phyloP scores from a whole-genome alignment of 2,329 filamentous ascomycete genomes.

The Chrysosphaeria jannelii region DNA sequence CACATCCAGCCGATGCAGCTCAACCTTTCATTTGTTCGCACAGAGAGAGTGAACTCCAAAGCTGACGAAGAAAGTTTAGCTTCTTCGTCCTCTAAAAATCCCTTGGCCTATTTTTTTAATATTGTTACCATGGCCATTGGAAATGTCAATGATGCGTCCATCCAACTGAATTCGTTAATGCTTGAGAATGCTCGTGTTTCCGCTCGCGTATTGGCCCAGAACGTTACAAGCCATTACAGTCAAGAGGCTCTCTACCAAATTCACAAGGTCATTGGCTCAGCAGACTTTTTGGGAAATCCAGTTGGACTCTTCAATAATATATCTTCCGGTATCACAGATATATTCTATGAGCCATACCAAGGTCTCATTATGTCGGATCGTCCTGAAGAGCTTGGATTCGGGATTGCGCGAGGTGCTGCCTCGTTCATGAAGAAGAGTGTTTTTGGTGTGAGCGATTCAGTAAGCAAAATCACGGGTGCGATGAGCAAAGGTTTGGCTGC shows the following conservation, averaged over 20 bases:
- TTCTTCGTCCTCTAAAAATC: constrained; percentile 69
- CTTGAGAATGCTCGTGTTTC: constrained; percentile 88
- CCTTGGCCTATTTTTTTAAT: constrained; percentile 96
- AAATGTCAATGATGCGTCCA: constrained; percentile 91
- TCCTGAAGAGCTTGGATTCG: constrained; percentile 79
- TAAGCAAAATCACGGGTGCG: constrained; percentile 91
- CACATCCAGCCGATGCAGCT: constrained; percentile 97
- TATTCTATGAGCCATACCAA: constrained; percentile 98
- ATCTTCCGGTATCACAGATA: constrained; percentile 85
- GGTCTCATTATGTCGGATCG: constrained; percentile 81
- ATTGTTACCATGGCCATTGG: constrained; percentile 98
- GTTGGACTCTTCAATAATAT: constrained; percentile 96
- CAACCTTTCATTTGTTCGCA: constrained; percentile 87
- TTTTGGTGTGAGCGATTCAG: constrained; percentile 87
- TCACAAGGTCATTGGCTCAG: constrained; percentile 88
- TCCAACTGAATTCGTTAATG: constrained; percentile 77
- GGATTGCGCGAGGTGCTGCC: constrained; percentile 85
- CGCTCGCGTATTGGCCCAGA: constrained; percentile 51
- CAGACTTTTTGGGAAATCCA: constrained; percentile 90
- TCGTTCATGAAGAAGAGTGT: constrained; percentile 98
- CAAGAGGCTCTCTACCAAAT: constrained; percentile 90
- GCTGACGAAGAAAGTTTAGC: too few relatives aligned
- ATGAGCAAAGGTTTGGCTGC: constrained; percentile 90
- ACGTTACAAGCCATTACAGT: constrained; percentile 80
- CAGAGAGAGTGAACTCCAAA: constrained; percentile 84